Evolutionary conservation across 495 filamentous ascomycete genomes (phyloP).

Genomic region (Hypoxylon lienhwacheense): DNA sequence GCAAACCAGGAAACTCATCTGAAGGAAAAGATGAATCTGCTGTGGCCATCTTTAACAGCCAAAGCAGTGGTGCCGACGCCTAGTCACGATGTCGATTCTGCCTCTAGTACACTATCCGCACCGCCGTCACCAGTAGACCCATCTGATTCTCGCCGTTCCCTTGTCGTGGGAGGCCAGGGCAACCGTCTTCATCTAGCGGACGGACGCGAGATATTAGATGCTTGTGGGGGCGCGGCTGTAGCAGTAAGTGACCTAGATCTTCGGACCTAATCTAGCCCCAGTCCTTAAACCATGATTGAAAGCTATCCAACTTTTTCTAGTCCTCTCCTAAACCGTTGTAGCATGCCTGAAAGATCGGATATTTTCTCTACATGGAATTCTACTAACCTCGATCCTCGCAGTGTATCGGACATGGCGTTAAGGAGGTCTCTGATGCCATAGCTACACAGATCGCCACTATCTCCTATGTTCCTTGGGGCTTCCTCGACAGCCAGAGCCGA

Average conservation of each 20-base stretch:
- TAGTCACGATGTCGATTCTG: neutral
- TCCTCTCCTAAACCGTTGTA: neutral
- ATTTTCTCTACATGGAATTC: neutral
- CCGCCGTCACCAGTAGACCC: neutral
- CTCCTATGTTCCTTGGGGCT: slow-evolving; percentile 48
- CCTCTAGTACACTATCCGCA: slow-evolving; percentile 1
- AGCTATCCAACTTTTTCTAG: neutral
- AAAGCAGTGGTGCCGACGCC: neutral
- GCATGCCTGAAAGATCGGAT: neutral
- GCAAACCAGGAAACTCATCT: slow-evolving; percentile 1
- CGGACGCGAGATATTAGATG: slow-evolving; percentile 66
- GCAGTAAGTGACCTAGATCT: slow-evolving; percentile 32
- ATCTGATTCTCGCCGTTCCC: neutral
- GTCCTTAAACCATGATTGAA: too few species aligned
- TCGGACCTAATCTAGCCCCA: too few species aligned
- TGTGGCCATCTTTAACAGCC: slow-evolving; percentile 1
- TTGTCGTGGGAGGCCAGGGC: slow-evolving; percentile 38
- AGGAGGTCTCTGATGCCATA: slow-evolving; percentile 44
- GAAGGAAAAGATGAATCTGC: neutral
- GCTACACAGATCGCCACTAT: slow-evolving; percentile 36
- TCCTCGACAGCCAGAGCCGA: slow-evolving; percentile 43
- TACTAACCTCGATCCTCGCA: slow-evolving; percentile 8
- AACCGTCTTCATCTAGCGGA: slow-evolving; percentile 54
- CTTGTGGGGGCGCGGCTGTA: slow-evolving; percentile 58
- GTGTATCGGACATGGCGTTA: slow-evolving; percentile 53